Conservation (phyloP, 305 asterid genomes). For the Plantago lanceolata region DNA sequence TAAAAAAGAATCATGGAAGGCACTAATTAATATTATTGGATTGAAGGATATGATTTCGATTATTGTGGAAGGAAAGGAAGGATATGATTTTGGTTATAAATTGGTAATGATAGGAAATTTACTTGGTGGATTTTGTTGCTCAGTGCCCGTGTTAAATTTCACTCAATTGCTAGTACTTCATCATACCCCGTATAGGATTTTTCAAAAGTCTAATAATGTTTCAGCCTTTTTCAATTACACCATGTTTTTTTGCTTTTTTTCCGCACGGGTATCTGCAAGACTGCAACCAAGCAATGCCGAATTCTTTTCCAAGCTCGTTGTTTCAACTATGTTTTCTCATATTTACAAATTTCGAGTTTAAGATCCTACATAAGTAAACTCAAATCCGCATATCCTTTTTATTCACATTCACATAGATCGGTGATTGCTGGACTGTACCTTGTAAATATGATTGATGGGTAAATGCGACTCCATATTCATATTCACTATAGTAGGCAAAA, state of each 20-base stretch:
- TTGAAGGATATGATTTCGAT: neutral
- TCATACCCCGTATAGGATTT: neutral
- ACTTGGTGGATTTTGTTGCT: neutral
- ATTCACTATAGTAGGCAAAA: no score
- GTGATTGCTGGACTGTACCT: no score
- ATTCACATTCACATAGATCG: no score
- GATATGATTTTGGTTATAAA: neutral
- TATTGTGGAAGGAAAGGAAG: neutral
- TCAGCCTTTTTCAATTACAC: neutral
- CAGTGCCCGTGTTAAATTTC: neutral
- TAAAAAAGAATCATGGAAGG: neutral
- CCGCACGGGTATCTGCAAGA: no score
- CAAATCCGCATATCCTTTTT: no score
- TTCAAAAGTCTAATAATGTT: neutral
- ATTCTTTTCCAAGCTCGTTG: no score
- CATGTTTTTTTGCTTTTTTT: neutral
- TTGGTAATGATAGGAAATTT: conserved; percentile 10
- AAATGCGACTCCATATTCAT: no score
- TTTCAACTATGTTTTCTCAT: no score
- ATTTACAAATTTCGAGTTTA: no score
- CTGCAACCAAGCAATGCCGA: no score
- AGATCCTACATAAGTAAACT: no score
- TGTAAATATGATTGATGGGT: no score
- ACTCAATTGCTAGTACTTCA: neutral
- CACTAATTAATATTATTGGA: neutral